phyloP scores from a whole-genome alignment of 2,329 filamentous ascomycete genomes.

The Westerdykella sp. region DNA sequence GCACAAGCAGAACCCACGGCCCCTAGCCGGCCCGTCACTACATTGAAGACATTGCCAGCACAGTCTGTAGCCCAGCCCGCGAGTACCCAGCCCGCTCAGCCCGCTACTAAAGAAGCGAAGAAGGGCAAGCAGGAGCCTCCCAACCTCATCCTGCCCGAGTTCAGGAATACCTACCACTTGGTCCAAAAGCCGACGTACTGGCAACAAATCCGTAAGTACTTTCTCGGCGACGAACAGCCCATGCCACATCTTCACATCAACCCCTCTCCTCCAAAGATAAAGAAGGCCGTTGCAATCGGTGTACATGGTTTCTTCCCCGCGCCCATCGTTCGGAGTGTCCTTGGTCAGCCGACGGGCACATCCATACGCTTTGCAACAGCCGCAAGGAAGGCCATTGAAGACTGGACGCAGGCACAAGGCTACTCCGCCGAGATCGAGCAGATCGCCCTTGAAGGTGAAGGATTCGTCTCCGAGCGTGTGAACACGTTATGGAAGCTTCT shows the following conservation, averaged over 20 bases:
- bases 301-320: constrained; percentile 93
- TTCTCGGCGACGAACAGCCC: constrained; percentile 48
- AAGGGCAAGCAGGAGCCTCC: constrained; percentile 37
- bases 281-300: constrained; percentile 84
- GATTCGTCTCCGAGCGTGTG: constrained; percentile 81
- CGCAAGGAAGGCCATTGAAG: constrained; percentile 73
- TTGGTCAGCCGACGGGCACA: constrained; percentile 92
- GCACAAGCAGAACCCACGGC: constrained; percentile 13
- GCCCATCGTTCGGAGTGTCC: constrained; percentile 76
- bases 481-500: constrained; percentile 91
- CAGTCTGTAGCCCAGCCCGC: constrained; percentile 22
- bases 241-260: constrained; percentile 63
- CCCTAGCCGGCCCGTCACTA: constrained; percentile 35
- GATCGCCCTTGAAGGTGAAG: constrained; percentile 89
- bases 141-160: constrained; percentile 65
- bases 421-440: constrained; percentile 82
- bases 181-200: constrained; percentile 42
- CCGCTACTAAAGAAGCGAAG: constrained; percentile 17
- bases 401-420: constrained; percentile 66
- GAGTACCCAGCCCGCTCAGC: constrained; percentile 22
- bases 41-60: constrained; percentile 22
- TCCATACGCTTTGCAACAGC: constrained; percentile 89
- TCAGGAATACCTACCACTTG: constrained; percentile 58
- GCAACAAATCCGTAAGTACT: constrained; percentile 38
- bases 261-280: constrained; percentile 64